phyloP scores from a whole-genome alignment of 139 green algal genomes.

The Chlamydomonas sp. region DNA sequence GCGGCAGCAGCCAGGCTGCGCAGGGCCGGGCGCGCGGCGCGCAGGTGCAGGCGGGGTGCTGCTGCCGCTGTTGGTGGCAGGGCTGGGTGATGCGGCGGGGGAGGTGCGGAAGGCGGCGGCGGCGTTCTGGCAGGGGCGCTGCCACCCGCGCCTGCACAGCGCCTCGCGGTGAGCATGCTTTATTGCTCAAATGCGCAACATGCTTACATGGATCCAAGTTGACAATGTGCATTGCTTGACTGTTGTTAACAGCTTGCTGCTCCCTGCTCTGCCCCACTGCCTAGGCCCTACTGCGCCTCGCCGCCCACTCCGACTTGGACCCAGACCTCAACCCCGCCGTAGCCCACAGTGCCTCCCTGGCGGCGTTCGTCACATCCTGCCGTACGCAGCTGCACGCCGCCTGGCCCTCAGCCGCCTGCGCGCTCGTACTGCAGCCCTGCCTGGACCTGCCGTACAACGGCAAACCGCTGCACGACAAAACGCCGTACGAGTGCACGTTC shows the following conservation, averaged over 20 bases:
- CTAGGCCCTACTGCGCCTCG: slow-evolving; percentile 22
- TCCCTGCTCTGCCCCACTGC: neutral
- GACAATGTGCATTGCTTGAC: no score
- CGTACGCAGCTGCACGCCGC: no score
- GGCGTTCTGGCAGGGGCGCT: slow-evolving; percentile 15
- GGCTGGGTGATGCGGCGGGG: slow-evolving; percentile 4
- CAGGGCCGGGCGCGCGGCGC: no score
- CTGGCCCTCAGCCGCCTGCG: no score
- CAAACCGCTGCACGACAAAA: no score
- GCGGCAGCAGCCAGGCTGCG: no score
- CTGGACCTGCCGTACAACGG: no score
- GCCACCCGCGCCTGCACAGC: slow-evolving; percentile 15
- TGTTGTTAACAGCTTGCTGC: no score
- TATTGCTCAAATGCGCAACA: no score
- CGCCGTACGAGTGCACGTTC: slow-evolving; percentile 36
- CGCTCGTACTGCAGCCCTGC: no score
- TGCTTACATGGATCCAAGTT: no score
- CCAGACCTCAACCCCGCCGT: neutral
- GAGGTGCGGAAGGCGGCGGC: slow-evolving; percentile 3
- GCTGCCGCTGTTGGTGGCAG: slow-evolving; percentile 17
- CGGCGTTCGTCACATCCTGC: no score
- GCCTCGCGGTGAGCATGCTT: slow-evolving; percentile 8
- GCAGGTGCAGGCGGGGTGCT: slow-evolving; percentile 8
- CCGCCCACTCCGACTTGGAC: neutral
- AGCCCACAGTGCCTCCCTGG: neutral